Percentiles rank a stretch among this genome's conserved stretches.
These are phyloP conservation scores for Suillus paluster DNA, from an alignment of 768 basidiomycete species.

Conservation along the genomic window DNA sequence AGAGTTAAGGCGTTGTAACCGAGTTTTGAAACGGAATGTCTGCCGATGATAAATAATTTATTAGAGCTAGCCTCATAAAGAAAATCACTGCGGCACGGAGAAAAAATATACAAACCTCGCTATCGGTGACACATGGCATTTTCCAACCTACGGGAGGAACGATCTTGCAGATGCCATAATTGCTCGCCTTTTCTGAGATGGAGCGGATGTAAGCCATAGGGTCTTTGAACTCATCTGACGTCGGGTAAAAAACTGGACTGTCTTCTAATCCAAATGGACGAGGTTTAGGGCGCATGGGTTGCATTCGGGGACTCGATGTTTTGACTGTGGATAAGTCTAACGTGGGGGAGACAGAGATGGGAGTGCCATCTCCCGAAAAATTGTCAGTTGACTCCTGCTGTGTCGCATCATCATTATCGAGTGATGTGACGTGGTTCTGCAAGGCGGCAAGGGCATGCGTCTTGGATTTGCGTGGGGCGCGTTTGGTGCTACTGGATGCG, in stretches of 20 bases:
- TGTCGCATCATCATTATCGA: constrained; percentile 52
- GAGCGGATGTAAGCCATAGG: constrained; percentile 92
- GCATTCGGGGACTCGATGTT: constrained; percentile 57
- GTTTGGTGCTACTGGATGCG: constrained; percentile 52
- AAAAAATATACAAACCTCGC: constrained; percentile 65
- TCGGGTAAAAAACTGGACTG: constrained; percentile 89
- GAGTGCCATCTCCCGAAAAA: constrained; percentile 52
- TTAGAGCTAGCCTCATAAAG: constrained; percentile 25
- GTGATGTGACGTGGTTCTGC: constrained; percentile 63
- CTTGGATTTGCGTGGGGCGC: constrained; percentile 90
- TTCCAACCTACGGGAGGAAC: constrained; percentile 93
- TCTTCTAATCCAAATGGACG: constrained; percentile 88
- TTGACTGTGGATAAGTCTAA: constrained; percentile 77
- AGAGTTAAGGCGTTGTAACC: constrained; percentile 92
- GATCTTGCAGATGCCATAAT: constrained; percentile 94
- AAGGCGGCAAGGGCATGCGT: constrained; percentile 84
- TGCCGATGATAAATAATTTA: constrained; percentile 29
- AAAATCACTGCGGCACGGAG: constrained; percentile 25
- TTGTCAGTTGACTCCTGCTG: constrained; percentile 48
- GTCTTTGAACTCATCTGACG: constrained; percentile 89
- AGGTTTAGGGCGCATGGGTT: constrained; percentile 40
- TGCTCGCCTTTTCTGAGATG: constrained; percentile 69
- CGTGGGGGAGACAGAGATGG: constrained; percentile 63
- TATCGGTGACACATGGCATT: constrained; percentile 95
- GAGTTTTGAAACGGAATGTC: constrained; percentile 95